A percentile compares a stretch with the other conserved stretches of the same genome.
Conservation (phyloP, 352 stramenopile species). For the Pythium myriotylum region DNA sequence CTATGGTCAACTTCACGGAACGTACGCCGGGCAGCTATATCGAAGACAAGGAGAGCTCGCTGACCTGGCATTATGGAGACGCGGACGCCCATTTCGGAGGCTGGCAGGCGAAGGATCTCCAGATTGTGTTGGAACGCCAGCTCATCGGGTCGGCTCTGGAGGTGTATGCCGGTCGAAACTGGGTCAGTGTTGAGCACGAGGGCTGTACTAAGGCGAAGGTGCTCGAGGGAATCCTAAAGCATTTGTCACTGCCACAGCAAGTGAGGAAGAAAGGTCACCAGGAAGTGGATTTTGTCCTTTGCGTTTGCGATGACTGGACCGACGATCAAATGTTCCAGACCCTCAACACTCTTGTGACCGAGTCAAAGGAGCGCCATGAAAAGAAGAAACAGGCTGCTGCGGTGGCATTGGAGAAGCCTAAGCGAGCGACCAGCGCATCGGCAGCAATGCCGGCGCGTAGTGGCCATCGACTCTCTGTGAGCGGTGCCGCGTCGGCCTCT, state of each 20-base stretch:
- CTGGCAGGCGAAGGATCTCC: conserved; percentile 90
- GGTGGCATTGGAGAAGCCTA: conserved; percentile 26
- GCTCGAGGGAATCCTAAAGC: conserved; percentile 72
- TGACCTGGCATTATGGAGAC: conserved; percentile 90
- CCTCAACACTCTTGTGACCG: conserved; percentile 69
- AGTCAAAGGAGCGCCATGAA: conserved; percentile 77
- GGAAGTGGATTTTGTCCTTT: conserved; percentile 88
- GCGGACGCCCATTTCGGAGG: conserved; percentile 84
- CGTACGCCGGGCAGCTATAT: conserved; percentile 80
- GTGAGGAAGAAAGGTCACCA: conserved; percentile 64
- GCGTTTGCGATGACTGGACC: conserved; percentile 86
- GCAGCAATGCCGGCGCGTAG: neutral
- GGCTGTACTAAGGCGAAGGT: conserved; percentile 80
- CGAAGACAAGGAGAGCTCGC: conserved; percentile 83
- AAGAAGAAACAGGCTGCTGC: conserved; percentile 39
- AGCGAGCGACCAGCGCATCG: conserved; percentile 18
- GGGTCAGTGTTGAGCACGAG: conserved; percentile 81
- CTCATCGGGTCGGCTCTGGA: conserved; percentile 84
- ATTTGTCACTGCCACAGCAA: conserved; percentile 68
- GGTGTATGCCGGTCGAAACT: conserved; percentile 85
- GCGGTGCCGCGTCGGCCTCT: conserved; percentile 7
- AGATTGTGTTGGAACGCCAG: conserved; percentile 88
- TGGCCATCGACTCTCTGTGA: conserved; percentile 2
- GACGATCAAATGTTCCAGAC: conserved; percentile 93
- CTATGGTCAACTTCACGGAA: conserved; percentile 79